Conservation (phyloP, 805 yeast genomes). For the Clavispora fructus region DNA sequence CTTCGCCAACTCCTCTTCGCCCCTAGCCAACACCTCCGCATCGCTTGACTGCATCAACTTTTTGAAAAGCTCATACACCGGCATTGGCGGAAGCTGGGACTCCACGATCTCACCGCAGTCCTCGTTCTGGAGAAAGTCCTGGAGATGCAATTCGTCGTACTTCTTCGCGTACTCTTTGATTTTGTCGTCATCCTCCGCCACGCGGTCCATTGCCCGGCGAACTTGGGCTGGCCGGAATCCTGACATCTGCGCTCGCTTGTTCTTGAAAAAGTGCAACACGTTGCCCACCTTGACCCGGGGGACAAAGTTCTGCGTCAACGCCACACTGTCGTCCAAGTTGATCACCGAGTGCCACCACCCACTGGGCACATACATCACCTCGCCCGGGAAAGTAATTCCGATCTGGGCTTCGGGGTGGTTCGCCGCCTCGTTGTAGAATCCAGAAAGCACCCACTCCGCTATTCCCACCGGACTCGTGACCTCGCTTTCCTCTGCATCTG, state of each 20-base stretch:
- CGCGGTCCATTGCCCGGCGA: constrained; percentile 25
- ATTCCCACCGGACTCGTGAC: constrained; percentile 90
- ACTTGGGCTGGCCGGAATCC: constrained; percentile 68
- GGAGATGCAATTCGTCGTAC: constrained; percentile 21
- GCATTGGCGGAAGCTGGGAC: constrained; percentile 38
- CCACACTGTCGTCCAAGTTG: constrained; percentile 77
- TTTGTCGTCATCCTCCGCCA: constrained; percentile 9
- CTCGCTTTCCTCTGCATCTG: constrained; percentile 73
- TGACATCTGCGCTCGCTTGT: constrained; percentile 65
- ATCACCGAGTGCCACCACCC: constrained; percentile 98
- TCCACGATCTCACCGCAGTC: constrained; percentile 57
- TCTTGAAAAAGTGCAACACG: constrained; percentile 62
- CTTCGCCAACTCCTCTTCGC: constrained; percentile 26
- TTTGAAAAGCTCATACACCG: constrained; percentile 58
- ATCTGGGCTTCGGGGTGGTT: constrained; percentile 50
- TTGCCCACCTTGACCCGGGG: constrained; percentile 57
- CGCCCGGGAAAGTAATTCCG: constrained; percentile 76
- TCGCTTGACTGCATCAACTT: constrained; percentile 43
- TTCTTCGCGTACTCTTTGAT: constrained; percentile 23
- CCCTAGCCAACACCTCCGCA: constrained; percentile 25
- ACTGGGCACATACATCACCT: constrained; percentile 85
- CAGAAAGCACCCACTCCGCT: constrained; percentile 86
- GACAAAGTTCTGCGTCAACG: constrained; percentile 85
- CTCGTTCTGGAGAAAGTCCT: constrained; percentile 36
- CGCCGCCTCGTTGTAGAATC: constrained; percentile 68